phyloP scores from a whole-genome alignment of 768 basidiomycete genomes.

The Sutorius australiensis region DNA sequence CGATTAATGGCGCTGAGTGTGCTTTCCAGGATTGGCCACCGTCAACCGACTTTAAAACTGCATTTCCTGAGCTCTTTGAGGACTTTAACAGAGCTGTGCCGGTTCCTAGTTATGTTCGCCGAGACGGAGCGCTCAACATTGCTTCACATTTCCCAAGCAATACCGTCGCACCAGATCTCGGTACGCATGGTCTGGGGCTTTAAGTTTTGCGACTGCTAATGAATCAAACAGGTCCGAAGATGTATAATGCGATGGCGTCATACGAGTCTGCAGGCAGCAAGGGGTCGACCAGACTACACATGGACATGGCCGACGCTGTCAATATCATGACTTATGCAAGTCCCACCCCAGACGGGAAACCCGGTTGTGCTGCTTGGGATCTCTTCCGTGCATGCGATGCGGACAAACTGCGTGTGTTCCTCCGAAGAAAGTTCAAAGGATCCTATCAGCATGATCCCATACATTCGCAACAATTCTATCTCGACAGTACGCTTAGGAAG shows the following conservation, averaged over 20 bases:
- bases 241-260: constrained; percentile 89
- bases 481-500: constrained; percentile 65
- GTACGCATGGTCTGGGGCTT: constrained; percentile 36
- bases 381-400: constrained; percentile 81
- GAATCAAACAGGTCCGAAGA: constrained; percentile 69
- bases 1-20: constrained; percentile 5
- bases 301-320: constrained; percentile 93
- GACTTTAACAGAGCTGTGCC: constrained; percentile 85
- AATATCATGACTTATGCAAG: constrained; percentile 85
- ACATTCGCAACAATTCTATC: constrained; percentile 84
- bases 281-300: constrained; percentile 85
- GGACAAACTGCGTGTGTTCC: constrained; percentile 68
- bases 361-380: constrained; percentile 90
- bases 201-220: constrained; percentile 1
- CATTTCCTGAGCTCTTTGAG: constrained; percentile 80
- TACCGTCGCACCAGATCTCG: constrained; percentile 74
- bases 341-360: constrained; percentile 49
- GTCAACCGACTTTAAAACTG: constrained; percentile 75
- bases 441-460: constrained; percentile 75
- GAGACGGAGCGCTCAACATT: constrained; percentile 85
- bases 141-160: constrained; percentile 86
- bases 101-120: constrained; percentile 84
- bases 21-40: constrained; percentile 83
- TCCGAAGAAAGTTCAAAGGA: constrained; percentile 59
- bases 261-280: constrained; percentile 63